Evolutionary conservation across 257 asterid genomes (phyloP), one percentile per base, ranked within the genome.

Genomic region (Fraxinus anomala): DNA sequence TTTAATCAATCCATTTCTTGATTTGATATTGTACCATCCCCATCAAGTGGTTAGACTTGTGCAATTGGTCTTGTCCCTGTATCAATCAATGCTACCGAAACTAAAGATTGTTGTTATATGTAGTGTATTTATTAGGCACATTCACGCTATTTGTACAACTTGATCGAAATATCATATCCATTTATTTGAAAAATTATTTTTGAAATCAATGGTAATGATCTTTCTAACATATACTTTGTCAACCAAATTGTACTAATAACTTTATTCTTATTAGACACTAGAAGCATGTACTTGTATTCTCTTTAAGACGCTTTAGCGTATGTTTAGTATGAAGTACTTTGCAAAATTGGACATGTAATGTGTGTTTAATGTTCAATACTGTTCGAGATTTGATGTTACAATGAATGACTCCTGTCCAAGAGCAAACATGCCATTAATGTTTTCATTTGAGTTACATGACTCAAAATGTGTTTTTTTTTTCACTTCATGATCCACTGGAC

Each of bases 11-110:
- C 36, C 6, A 26, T 31, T 75, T 75, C 63, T 70, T 42, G 69
- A 63, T 78, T 70, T 69, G 72, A 30, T 10, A 75, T 66, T 61
- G 75, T 23, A 68, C 67, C 47, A 79, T 39, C 24, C 73, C 17
- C 71, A 77, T 49, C 17, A 30, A 66, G 76, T 83, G 74, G 82
- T 76, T 37, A 71, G 3, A 61, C 14, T 51, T 42, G 68, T 73
- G 68, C 82, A 81, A 54, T 77, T 76, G 81, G 61, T 40, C 80
- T 73, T 76, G 5, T 79, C 51, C 78, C 73, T 36, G 61, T 65
- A 63, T 83, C 75, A 7, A 19, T 56, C 54, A 73, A 70, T 79
- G 82, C 69, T 66, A 70, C 51, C 24, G 40, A 39, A 23, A 47
- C 73, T 33, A 33, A 49, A 12, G 40, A 80, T 78, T 72, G 73